Evolutionary conservation across 768 basidiomycete species (phyloP).

Genomic region (Dacryopinax spathularia): DNA sequence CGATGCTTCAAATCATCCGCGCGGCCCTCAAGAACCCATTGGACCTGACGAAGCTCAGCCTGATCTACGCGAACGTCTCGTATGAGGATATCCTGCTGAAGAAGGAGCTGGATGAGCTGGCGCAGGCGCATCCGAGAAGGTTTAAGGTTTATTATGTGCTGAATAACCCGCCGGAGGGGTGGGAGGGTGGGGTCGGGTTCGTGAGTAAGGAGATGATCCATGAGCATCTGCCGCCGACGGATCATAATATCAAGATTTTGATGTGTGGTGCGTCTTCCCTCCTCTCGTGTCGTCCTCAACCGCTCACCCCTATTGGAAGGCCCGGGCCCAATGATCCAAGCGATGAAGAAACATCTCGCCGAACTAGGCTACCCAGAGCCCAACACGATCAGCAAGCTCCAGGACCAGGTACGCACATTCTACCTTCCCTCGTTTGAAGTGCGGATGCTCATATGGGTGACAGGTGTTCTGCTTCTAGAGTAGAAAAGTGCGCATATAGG

Average conservation of each 20-base stretch:
- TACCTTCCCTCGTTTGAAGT: neutral
- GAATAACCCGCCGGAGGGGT: slow-evolving; percentile 80
- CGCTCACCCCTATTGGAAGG: slow-evolving; percentile 24
- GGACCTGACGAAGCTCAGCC: slow-evolving; percentile 66
- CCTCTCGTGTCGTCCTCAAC: neutral
- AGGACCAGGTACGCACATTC: slow-evolving; percentile 50
- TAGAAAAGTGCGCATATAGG: neutral
- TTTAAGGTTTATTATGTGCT: slow-evolving; percentile 84
- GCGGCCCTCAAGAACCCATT: slow-evolving; percentile 80
- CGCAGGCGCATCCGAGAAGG: slow-evolving; percentile 41
- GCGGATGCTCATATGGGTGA: neutral
- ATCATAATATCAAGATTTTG: slow-evolving; percentile 63
- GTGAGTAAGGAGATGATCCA: slow-evolving; percentile 87
- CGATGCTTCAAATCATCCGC: slow-evolving; percentile 96
- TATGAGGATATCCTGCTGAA: slow-evolving; percentile 83
- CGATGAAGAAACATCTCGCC: slow-evolving; percentile 81
- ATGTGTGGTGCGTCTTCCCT: slow-evolving; percentile 50
- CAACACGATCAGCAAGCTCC: slow-evolving; percentile 81
- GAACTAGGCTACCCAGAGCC: slow-evolving; percentile 80
- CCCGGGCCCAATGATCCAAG: slow-evolving; percentile 62
- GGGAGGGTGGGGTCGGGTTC: slow-evolving; percentile 85
- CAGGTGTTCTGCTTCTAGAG: slow-evolving; percentile 3
- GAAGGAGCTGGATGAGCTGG: slow-evolving; percentile 71
- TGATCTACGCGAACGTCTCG: slow-evolving; percentile 96
- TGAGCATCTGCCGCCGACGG: slow-evolving; percentile 53